Conservation (phyloP, 495 filamentous ascomycete species). For the Melanomma pulvis-pyrius region DNA sequence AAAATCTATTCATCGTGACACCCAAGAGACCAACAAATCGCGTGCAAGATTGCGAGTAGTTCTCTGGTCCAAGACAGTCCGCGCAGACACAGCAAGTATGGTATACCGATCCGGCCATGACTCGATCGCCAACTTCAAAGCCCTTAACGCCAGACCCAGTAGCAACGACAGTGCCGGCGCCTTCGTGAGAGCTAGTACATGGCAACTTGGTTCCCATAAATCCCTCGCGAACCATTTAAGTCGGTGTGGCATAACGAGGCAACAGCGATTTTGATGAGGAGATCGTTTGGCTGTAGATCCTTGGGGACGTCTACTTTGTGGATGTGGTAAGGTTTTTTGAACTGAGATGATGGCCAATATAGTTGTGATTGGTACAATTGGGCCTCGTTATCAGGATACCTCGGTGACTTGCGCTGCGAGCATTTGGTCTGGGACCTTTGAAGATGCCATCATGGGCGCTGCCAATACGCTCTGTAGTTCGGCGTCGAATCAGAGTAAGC, state of each 20-base stretch:
- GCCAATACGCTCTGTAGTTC: no score
- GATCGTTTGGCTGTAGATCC: conserved; percentile 51
- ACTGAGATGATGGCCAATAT: conserved; percentile 37
- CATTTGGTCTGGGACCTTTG: conserved; percentile 20
- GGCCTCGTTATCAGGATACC: no score
- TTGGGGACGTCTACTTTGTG: conserved; percentile 53
- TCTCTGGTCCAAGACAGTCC: conserved; percentile 49
- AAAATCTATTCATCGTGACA: conserved; percentile 54
- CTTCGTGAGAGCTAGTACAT: conserved; percentile 62
- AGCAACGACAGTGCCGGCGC: conserved; percentile 57
- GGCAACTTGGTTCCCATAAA: conserved; percentile 48
- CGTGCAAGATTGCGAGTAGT: conserved; percentile 22
- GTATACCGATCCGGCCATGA: conserved; percentile 54
- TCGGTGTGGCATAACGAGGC: conserved; percentile 66
- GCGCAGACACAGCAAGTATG: conserved; percentile 54
- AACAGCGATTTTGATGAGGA: conserved; percentile 61
- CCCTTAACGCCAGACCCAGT: conserved; percentile 50
- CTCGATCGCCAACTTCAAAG: conserved; percentile 54
- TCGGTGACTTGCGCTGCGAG: conserved; percentile 21
- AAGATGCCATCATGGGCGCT: neutral
- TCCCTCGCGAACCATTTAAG: conserved; percentile 53
- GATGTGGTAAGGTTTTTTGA: conserved; percentile 56
- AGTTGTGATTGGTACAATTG: neutral
- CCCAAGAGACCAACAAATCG: conserved; percentile 47
- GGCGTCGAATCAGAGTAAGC: no score